Base-by-base conservation (phyloP, 495 filamentous ascomycete species). In the Annulohypoxylon maeteangense region DNA sequence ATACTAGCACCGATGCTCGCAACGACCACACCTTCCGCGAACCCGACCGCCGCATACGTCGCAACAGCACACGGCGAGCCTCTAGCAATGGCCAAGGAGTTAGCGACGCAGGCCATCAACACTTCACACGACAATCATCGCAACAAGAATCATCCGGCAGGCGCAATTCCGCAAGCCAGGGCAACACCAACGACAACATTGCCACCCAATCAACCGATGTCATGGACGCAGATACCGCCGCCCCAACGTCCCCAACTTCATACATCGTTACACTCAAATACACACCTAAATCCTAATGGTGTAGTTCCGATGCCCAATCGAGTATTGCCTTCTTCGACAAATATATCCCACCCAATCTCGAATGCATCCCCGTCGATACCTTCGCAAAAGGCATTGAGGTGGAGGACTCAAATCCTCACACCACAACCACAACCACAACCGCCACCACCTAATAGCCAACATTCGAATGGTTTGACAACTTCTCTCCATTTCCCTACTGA, bases 401-500 rank as follows among this genome's bases (percentile, higher is more conserved):
- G n/a, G n/a, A n/a, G n/a, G n/a, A n/a, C n/a, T n/a, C n/a, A n/a
- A n/a, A n/a, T n/a, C n/a, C n/a, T n/a, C n/a, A n/a, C n/a, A n/a
- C n/a, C n/a, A n/a, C 64, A 5, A 55, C 42, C 22, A 36, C 4
- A 4, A 12, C 4, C 18, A 23, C 40, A 10, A 22, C 53, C 16
- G 0, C 3, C 25, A 53, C 5, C 48, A 16, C n/a, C 48, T 5
- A 29, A 10, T 8, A 31, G 14, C 23, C 10, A 29, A 25, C 18
- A 4, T 25, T 10, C 45, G 23, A 48, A 47, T 14, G 32, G 44
- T 29, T 11, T 47, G 48, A 50, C 62, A 4, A 54, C 27, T 6
- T 61, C 51, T 42, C 62, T 57, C 5, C 47, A 22, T 6, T 63
- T 58, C 34, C 62, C 50, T 16, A 67, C 45, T n/a, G 67, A 42